Percentiles rank a stretch among this genome's conserved stretches.
phyloP scores from a whole-genome alignment of 495 filamentous ascomycete species.

The Lasiosphaeris hirsuta region DNA sequence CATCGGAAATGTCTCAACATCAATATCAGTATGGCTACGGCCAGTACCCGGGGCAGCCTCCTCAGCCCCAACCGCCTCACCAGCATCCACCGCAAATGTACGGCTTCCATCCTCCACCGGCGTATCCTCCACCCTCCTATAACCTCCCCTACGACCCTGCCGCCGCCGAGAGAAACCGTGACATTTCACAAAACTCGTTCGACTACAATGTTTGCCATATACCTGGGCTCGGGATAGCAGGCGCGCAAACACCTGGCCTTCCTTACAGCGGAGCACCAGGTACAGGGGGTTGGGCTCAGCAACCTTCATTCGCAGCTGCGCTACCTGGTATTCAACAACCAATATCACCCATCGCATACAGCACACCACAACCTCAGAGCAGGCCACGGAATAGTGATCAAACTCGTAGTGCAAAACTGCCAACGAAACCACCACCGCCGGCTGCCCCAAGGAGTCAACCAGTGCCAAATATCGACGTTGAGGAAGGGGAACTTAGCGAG shows the following conservation, averaged over 20 bases:
- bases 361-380: no score
- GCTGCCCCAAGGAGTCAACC: conserved; percentile 12
- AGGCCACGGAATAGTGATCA: no score
- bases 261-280: neutral
- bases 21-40: conserved; percentile 29
- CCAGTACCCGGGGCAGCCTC: conserved; percentile 31
- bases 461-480: conserved; percentile 37
- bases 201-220: conserved; percentile 40
- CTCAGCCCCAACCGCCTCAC: neutral
- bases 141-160: conserved; percentile 21
- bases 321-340: no score
- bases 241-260: conserved; percentile 3
- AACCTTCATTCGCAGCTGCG: neutral
- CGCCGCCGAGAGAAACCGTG: conserved; percentile 23
- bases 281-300: conserved; percentile 12
- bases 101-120: conserved; percentile 21
- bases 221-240: conserved; percentile 39
- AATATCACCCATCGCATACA: no score
- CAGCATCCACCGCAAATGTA: conserved; percentile 21
- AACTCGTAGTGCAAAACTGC: neutral
- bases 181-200: conserved; percentile 30
- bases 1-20: conserved; percentile 37
- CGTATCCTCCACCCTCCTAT: conserved; percentile 19
- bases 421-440: neutral
- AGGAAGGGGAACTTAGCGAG: conserved; percentile 76